phyloP scores from a whole-genome alignment of 2,329 filamentous ascomycete species.

The Fusarium phyllophilum region DNA sequence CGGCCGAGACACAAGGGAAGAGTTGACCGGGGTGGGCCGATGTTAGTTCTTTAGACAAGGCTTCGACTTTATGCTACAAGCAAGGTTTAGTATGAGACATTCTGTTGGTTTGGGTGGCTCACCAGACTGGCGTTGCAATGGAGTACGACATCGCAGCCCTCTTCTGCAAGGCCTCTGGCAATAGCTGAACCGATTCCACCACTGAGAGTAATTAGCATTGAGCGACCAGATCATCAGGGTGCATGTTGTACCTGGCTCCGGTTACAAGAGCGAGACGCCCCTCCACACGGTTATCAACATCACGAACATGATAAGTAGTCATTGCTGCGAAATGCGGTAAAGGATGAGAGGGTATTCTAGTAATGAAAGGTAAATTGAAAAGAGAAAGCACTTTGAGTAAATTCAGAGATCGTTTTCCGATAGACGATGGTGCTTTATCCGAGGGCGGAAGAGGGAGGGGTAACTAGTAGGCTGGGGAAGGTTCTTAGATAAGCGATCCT shows the following conservation, averaged over 20 bases:
- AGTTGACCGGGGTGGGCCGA: neutral
- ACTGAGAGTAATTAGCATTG: neutral
- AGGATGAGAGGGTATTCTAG: neutral
- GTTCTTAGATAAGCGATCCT: neutral
- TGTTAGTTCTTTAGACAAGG: neutral
- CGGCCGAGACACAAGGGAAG: conserved; percentile 18
- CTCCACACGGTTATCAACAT: conserved; percentile 20
- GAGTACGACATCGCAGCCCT: conserved; percentile 29
- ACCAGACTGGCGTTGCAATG: conserved; percentile 28
- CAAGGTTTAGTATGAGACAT: neutral
- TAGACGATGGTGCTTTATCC: neutral
- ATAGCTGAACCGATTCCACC: conserved; percentile 30
- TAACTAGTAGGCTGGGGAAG: neutral
- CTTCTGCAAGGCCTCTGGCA: conserved; percentile 10
- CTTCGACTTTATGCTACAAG: conserved; percentile 21
- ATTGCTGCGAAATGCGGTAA: neutral
- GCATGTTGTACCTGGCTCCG: conserved; percentile 14
- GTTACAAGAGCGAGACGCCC: conserved; percentile 29
- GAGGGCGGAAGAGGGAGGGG: conserved; percentile 14
- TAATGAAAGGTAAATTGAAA: accelerated
- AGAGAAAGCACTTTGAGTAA: neutral
- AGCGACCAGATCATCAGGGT: too few species aligned
- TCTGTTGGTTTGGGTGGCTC: accelerated
- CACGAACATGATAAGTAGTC: conserved; percentile 17
- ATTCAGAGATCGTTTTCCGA: neutral